These are phyloP conservation scores for Cladosporium colombiae DNA, from an alignment of 2,329 filamentous ascomycete genomes.

Conservation along the genomic window DNA sequence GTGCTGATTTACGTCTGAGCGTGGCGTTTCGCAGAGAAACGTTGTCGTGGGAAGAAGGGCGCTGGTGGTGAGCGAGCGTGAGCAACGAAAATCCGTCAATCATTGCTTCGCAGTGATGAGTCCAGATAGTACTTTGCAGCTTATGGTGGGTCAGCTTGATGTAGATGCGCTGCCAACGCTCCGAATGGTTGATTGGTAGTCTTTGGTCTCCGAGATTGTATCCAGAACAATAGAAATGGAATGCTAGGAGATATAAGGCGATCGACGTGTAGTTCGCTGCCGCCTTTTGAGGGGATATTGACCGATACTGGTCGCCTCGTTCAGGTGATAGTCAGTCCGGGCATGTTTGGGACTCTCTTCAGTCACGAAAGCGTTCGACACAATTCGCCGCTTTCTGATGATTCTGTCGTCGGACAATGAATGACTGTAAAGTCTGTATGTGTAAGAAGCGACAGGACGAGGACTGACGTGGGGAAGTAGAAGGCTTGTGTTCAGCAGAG, in stretches of 20 bases:
- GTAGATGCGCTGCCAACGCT: not conserved
- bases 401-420: not conserved
- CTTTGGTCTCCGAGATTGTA: not conserved
- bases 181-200: not conserved
- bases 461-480: conserved; percentile 16
- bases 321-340: not conserved
- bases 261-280: not conserved
- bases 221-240: not conserved
- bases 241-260: not conserved
- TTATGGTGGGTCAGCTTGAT: not conserved
- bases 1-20: conserved; percentile 19
- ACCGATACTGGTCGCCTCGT: conserved; percentile 1
- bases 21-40: conserved; percentile 9
- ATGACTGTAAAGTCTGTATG: conserved; percentile 11
- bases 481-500: conserved; percentile 19
- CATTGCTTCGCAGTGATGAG: conserved; percentile 14
- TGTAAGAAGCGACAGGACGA: conserved; percentile 7
- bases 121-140: conserved; percentile 5
- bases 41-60: not conserved
- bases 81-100: conserved; percentile 11
- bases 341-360: conserved; percentile 9
- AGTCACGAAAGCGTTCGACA: not conserved
- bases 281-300: not conserved
- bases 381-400: not conserved
- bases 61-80: conserved; percentile 13